Percentiles rank a stretch among this genome's conserved stretches.
Conservation (phyloP, 306 rosid genomes). For the Cucumis cinereus region DNA sequence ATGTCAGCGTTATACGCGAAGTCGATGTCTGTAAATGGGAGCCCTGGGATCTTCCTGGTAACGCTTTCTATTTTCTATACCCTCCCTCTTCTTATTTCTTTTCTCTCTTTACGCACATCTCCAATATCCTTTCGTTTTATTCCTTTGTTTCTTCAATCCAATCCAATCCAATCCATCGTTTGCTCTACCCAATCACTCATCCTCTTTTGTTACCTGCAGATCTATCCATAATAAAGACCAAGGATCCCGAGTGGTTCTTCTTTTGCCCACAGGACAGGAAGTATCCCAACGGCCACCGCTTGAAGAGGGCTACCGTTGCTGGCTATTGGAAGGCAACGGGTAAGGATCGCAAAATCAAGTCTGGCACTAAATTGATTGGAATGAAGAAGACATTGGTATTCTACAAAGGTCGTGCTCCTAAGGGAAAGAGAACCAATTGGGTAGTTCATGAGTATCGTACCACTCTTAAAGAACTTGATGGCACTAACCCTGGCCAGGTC, state of each 20-base stretch:
- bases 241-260: slow-evolving; percentile 97
- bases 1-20: slow-evolving; percentile 76
- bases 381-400: slow-evolving; percentile 96
- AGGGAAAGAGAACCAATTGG: slow-evolving; percentile 81
- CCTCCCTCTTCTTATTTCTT: neutral
- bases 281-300: slow-evolving; percentile 84
- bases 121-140: too few relatives aligned
- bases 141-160: too few relatives aligned
- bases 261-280: slow-evolving; percentile 93
- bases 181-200: neutral
- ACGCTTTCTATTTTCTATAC: neutral
- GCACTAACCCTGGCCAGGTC: slow-evolving; percentile 97
- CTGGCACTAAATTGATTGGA: slow-evolving; percentile 58
- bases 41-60: slow-evolving; percentile 98
- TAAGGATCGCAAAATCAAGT: slow-evolving; percentile 80
- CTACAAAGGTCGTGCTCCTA: slow-evolving; percentile 89
- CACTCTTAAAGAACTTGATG: slow-evolving; percentile 73
- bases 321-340: slow-evolving; percentile 99
- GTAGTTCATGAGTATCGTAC: slow-evolving; percentile 97
- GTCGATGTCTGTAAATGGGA: slow-evolving; percentile 92
- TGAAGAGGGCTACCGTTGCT: slow-evolving; percentile 66
- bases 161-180: neutral
- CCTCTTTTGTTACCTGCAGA: slow-evolving; percentile 20
- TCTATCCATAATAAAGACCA: slow-evolving; percentile 52
- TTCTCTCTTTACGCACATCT: neutral